Evolutionary conservation across 352 stramenopile species (phyloP).

Genomic region (Phytopythium vexans): DNA sequence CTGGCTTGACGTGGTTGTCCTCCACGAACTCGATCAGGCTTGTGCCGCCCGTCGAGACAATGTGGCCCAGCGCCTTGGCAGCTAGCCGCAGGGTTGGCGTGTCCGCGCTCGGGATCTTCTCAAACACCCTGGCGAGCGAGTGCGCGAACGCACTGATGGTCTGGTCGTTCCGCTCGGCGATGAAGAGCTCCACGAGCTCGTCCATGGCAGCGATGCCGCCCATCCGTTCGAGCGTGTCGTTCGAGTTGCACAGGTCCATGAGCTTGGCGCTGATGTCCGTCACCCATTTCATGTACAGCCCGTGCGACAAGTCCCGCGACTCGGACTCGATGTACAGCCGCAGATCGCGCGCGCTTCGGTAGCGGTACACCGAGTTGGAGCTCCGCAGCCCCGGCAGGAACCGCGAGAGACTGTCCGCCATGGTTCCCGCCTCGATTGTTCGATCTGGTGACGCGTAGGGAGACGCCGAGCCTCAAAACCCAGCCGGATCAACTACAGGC

Average conservation of each 20-base stretch:
- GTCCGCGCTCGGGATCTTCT: constrained; percentile 81
- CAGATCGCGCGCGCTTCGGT: constrained; percentile 69
- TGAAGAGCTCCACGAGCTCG: constrained; percentile 87
- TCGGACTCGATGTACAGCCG: constrained; percentile 85
- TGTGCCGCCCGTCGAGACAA: constrained; percentile 82
- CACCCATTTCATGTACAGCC: constrained; percentile 85
- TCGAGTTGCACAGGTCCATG: constrained; percentile 83
- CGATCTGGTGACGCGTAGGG: background rate
- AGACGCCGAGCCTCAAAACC: too few relatives aligned
- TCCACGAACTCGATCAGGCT: constrained; percentile 88
- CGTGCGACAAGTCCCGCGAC: constrained; percentile 80
- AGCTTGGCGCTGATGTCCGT: constrained; percentile 78
- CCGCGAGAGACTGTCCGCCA: constrained; percentile 64
- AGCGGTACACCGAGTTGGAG: constrained; percentile 53
- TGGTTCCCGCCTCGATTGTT: constrained; percentile 9
- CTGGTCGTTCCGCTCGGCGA: constrained; percentile 86
- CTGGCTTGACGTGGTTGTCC: constrained; percentile 85
- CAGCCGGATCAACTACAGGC: background rate
- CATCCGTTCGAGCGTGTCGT: constrained; percentile 75
- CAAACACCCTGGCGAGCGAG: constrained; percentile 84
- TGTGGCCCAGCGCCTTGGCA: constrained; percentile 81
- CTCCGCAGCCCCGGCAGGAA: constrained; percentile 78
- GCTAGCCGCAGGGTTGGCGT: constrained; percentile 67
- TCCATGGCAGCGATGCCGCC: constrained; percentile 87
- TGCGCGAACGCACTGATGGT: constrained; percentile 89